These are phyloP conservation scores for Pseudogymnoascus sp. DNA, from an alignment of 2,329 filamentous ascomycete genomes.

Conservation along the genomic window DNA sequence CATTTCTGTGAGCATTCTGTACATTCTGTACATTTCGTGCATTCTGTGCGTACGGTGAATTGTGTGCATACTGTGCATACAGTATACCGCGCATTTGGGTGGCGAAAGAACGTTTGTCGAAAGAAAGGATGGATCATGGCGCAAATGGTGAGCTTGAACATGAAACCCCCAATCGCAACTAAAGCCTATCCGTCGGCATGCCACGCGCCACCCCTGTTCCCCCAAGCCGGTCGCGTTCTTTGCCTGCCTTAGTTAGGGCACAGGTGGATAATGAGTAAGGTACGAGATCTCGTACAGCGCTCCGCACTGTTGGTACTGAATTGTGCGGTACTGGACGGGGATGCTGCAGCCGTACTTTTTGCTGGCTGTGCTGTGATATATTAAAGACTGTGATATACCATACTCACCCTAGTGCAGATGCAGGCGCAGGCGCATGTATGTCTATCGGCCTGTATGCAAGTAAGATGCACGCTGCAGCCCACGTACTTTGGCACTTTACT, in stretches of 20 bases:
- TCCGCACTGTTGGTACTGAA: background rate
- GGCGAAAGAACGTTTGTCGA: background rate
- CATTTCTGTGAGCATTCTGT: background rate
- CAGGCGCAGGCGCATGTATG: conserved; percentile 7
- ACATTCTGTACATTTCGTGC: background rate
- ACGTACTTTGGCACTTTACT: background rate
- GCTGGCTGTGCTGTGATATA: background rate
- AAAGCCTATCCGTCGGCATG: conserved; percentile 1
- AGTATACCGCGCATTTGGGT: background rate
- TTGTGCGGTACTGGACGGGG: background rate
- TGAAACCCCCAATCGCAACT: conserved; percentile 1
- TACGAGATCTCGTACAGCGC: background rate
- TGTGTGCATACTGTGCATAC: background rate
- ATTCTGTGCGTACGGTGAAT: background rate
- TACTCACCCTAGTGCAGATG: background rate
- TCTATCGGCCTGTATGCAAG: background rate
- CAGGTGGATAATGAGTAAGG: background rate
- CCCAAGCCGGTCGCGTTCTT: background rate
- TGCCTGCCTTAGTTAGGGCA: conserved; percentile 2
- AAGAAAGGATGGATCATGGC: background rate
- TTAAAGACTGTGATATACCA: no score
- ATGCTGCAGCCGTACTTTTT: background rate
- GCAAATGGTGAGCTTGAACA: background rate
- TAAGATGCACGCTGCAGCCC: background rate
- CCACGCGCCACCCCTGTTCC: background rate